These are phyloP conservation scores for Lonicera japonica DNA, from an alignment of 129 eudicot species.

Conservation along the genomic window DNA sequence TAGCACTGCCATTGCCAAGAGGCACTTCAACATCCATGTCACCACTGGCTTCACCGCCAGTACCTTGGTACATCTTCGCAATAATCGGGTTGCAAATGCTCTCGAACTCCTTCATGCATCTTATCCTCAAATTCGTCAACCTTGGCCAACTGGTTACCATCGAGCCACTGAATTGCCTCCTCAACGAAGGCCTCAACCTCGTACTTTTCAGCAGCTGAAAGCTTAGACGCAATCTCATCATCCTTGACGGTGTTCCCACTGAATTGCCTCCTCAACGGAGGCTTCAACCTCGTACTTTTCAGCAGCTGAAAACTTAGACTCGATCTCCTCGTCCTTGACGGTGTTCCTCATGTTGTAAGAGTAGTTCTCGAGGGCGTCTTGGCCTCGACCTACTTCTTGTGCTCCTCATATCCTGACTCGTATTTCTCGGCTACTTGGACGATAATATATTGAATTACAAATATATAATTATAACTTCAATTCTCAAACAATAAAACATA, in stretches of 20 bases:
- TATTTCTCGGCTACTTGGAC: constrained; percentile 77
- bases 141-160: constrained; percentile 63
- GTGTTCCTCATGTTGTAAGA: constrained; percentile 89
- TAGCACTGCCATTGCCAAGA: constrained; percentile 48
- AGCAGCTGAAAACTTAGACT: constrained; percentile 42
- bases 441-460: too few species aligned
- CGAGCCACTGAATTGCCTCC: constrained; percentile 59
- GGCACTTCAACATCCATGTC: constrained; percentile 61
- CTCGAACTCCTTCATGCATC: constrained; percentile 76
- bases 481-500: too few species aligned
- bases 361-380: constrained; percentile 74
- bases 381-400: constrained; percentile 76
- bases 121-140: constrained; percentile 75
- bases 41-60: constrained; percentile 50
- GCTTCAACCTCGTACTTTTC: constrained; percentile 76
- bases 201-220: too few species aligned
- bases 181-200: constrained; percentile 76
- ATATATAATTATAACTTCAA: too few species aligned
- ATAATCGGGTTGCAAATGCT: constrained; percentile 72
- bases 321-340: constrained; percentile 62
- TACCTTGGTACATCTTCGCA: constrained; percentile 78
- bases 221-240: too few species aligned
- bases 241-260: too few species aligned
- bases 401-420: constrained; percentile 81
- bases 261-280: too few species aligned